Base-by-base conservation (phyloP, 805 yeast species). In the Ogataea pini region DNA sequence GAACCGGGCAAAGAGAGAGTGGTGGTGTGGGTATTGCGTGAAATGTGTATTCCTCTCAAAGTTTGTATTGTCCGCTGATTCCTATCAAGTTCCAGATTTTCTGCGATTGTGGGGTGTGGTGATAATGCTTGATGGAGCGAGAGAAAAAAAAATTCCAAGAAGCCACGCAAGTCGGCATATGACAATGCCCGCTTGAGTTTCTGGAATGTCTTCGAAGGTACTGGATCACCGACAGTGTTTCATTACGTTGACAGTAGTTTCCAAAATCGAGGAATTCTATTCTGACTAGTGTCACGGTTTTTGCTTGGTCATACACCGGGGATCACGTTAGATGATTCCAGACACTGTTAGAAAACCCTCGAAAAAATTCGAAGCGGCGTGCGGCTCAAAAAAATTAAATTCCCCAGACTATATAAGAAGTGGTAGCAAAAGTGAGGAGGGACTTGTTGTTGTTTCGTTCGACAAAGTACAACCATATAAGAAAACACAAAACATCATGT, bases 371-470 rank as follows among this genome's bases (percentile, higher is more conserved):
- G 33, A 76, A 72, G 50, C 70, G 69, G 32, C 72, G 71, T 8
- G 64, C 68, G 36, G 71, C 76, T 50, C 68, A 63, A 51, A 80
- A 80, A n/a, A 67, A 62, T 38, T 73, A 28, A 72, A 52, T 61
- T 66, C 16, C 64, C 73, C 49, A 80, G 81, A 51, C 67, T 77
- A 33, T 63, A 27, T 63, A 76, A 46, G 57, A 52, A 36, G 29
- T 22, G 40, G 40, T 36, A 36, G 40, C 40, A 36, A 10, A 17
- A 36, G 12, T 8, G 25, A 22, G n/a, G n/a, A n/a, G n/a, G n/a
- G n/a, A n/a, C n/a, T n/a, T n/a, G n/a, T n/a, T n/a, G n/a, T n/a
- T n/a, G n/a, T n/a, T n/a, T n/a, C n/a, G n/a, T n/a, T n/a, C n/a
- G n/a, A n/a, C n/a, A n/a, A n/a, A n/a, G n/a, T n/a, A 40, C 9